Base-by-base conservation (phyloP, 495 filamentous ascomycete genomes). In the Hyaloscypha hepaticicola region DNA sequence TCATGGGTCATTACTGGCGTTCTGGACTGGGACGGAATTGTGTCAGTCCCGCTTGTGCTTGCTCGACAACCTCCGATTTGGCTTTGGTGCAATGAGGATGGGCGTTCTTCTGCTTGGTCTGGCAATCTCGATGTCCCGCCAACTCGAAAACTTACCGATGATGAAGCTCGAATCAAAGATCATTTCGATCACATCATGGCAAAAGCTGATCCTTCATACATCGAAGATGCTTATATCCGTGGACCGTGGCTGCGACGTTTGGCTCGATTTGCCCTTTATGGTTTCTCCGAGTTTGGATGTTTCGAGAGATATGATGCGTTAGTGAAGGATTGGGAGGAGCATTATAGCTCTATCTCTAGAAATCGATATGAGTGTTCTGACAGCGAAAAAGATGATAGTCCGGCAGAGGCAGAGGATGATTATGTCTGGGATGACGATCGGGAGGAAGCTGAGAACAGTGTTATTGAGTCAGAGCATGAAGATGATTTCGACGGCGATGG, bases 171-270 rank as follows among this genome's bases (percentile, higher is more conserved):
- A 1, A 67, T 64, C 56, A 63, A 67, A 27, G 53, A 26, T 14
- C 60, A 64, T 33, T 68, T 68, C 33, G 49, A 68, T 55, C 55
- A 68, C 29, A 64, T 57, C 33, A 68, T 68, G 60, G 27, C 25
- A 25, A 14, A 24, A 59, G 26, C 8, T 3, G 33, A 19, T 55
- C 61, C 66, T 11, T 21, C 29, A 19, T 68, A 68, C 56, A 22
- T 63, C 2, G 19, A 60, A 26, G 66, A 68, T 64, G 56, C 66
- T 12, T 68, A 68, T 52, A 1, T 27, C 26, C 56, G 60, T n/a
- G 66, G 66, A 5, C 50, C 19, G 19, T 64, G 51, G 53, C 29
- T 64, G 1, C 19, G 66, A 24, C 0, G 22, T 1, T 55, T 68
- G 33, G 53, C 66, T 12, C 45, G 12, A 24, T 55, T 68, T 56